These are phyloP conservation scores for Marasmius fiardii DNA, from an alignment of 1,284 basidiomycete genomes.

Conservation along the genomic window DNA sequence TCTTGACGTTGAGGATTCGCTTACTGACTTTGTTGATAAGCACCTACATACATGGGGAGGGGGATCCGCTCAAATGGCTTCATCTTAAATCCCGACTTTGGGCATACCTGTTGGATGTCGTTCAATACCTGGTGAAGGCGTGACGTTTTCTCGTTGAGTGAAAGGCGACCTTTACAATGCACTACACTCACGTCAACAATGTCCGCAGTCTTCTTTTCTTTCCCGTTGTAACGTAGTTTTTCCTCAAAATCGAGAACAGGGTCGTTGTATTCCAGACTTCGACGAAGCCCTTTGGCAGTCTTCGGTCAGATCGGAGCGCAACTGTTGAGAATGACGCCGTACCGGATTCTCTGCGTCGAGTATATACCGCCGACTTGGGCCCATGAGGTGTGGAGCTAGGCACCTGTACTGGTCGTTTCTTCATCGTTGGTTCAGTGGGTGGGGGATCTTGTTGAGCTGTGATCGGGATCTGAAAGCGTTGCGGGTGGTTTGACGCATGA, in stretches of 20 bases:
- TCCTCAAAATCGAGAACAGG: neutral
- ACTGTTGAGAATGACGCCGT: too few species aligned
- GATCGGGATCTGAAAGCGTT: too few species aligned
- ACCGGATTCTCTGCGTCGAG: too few species aligned
- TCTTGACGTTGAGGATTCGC: slow-evolving; percentile 37
- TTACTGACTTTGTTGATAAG: slow-evolving; percentile 39
- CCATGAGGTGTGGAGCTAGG: too few species aligned
- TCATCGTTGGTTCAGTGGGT: too few species aligned
- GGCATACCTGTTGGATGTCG: neutral
- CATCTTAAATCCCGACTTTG: neutral
- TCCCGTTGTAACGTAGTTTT: neutral
- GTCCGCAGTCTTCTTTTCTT: neutral
- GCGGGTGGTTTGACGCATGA: too few species aligned
- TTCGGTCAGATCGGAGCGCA: too few species aligned
- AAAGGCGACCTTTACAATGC: neutral
- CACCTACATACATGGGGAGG: slow-evolving; percentile 28
- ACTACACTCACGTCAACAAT: neutral
- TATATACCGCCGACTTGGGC: too few species aligned
- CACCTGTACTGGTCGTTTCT: too few species aligned
- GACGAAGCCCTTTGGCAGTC: too few species aligned
- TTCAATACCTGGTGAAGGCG: neutral
- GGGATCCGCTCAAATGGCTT: neutral
- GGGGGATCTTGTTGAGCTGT: too few species aligned
- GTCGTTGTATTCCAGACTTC: too few species aligned
- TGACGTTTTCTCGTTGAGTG: neutral